Conservation (phyloP, 345 rosid genomes). For the Rhizophora apiculata region DNA sequence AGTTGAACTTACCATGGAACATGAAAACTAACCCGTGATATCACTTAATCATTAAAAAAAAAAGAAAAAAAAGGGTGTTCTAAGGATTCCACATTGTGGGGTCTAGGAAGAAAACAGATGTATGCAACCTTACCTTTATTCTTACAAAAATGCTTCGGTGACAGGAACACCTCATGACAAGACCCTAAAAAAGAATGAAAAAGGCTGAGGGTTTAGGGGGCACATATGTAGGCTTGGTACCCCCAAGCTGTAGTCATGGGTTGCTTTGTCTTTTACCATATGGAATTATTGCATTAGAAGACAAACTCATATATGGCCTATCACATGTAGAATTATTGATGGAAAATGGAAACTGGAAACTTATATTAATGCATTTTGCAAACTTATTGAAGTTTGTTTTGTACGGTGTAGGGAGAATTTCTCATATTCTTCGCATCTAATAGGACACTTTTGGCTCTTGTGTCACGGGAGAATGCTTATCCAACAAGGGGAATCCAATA, state of each 20-base stretch:
- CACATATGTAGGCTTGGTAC: too few species aligned
- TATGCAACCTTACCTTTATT: too few species aligned
- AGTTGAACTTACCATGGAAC: too few species aligned
- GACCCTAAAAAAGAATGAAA: too few species aligned
- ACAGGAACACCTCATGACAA: too few species aligned
- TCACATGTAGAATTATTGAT: constrained; percentile 23
- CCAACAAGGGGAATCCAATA: constrained; percentile 21
- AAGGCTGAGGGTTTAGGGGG: too few species aligned
- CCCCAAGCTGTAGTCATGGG: neutral
- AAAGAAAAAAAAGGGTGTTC: too few species aligned
- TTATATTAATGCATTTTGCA: neutral
- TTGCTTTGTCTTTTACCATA: constrained; percentile 16
- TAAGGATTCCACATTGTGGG: too few species aligned
- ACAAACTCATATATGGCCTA: constrained; percentile 28
- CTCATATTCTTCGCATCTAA: constrained; percentile 33
- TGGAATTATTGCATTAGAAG: constrained; percentile 24
- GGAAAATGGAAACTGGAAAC: neutral
- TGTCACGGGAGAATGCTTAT: constrained; percentile 44
- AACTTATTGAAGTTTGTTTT: constrained; percentile 18
- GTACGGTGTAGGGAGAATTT: constrained; percentile 14
- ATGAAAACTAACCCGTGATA: too few species aligned
- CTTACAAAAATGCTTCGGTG: too few species aligned
- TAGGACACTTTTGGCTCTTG: constrained; percentile 42
- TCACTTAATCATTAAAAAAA: too few species aligned
- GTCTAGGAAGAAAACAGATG: too few species aligned